A percentile compares a stretch with the other conserved stretches of the same genome.
Evolutionary conservation across 768 basidiomycete genomes (phyloP).

Genomic region (Russula olivacea): DNA sequence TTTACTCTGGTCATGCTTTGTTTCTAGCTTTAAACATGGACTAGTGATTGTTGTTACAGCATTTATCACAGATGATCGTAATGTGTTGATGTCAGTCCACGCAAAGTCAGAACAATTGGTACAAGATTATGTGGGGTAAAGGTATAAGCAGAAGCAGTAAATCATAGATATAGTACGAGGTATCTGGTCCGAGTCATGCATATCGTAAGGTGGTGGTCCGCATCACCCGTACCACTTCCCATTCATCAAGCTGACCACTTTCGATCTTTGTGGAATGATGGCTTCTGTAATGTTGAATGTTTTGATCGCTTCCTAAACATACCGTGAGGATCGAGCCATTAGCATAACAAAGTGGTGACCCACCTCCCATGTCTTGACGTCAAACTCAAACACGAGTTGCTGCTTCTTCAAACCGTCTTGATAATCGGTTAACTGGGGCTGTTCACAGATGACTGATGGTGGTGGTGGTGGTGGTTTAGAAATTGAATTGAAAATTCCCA

Average conservation of each 20-base stretch:
- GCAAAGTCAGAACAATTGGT: neutral
- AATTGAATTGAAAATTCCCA: neutral
- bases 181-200: slow-evolving; percentile 3
- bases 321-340: neutral
- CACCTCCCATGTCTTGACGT: slow-evolving; percentile 86
- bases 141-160: neutral
- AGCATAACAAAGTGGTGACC: slow-evolving; percentile 23
- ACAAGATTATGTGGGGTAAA: neutral
- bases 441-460: slow-evolving; percentile 52
- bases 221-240: slow-evolving; percentile 67
- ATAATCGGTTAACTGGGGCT: slow-evolving; percentile 60
- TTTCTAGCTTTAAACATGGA: neutral
- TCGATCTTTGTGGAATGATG: slow-evolving; percentile 67
- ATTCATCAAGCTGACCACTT: slow-evolving; percentile 52
- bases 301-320: slow-evolving; percentile 74
- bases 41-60: neutral
- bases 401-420: slow-evolving; percentile 58
- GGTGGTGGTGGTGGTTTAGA: neutral
- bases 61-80: neutral
- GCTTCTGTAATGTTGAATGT: slow-evolving; percentile 75
- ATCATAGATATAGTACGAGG: neutral
- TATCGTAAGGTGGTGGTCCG: too few relatives aligned
- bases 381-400: slow-evolving; percentile 89
- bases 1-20: neutral
- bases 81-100: neutral